phyloP scores from a whole-genome alignment of 768 basidiomycete genomes.

The Pleurotus tuoliensis region DNA sequence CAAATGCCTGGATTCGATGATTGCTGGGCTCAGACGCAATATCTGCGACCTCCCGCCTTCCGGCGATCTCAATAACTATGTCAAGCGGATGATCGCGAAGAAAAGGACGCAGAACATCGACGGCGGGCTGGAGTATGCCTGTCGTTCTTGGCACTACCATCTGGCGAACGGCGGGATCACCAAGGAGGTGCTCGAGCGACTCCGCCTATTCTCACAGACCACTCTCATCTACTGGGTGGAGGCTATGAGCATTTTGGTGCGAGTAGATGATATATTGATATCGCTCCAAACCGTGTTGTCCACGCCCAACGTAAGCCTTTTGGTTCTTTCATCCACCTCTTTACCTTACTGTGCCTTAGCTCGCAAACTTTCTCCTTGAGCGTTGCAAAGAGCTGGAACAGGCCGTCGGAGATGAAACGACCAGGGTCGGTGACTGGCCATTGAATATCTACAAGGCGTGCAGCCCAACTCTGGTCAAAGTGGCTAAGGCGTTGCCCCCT shows the following conservation, averaged over 20 bases:
- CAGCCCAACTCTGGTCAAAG: background rate
- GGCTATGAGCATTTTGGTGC: conserved; percentile 1
- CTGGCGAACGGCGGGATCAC: conserved; percentile 3
- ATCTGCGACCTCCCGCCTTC: conserved; percentile 5
- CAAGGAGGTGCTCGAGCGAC: background rate
- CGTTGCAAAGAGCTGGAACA: background rate
- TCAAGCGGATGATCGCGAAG: background rate
- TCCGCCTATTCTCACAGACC: background rate
- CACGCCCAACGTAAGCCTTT: background rate
- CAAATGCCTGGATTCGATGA: conserved; percentile 9
- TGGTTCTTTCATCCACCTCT: background rate
- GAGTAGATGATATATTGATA: background rate
- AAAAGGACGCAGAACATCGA: background rate
- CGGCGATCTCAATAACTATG: background rate
- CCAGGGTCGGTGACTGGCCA: background rate
- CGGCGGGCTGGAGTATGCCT: conserved; percentile 11
- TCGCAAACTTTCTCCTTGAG: background rate
- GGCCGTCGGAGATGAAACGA: background rate
- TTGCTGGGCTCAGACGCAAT: conserved; percentile 1
- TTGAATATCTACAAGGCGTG: background rate
- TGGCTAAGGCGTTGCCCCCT: background rate
- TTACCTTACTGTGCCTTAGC: background rate
- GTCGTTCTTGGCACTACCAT: conserved; percentile 13
- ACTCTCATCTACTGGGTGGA: conserved; percentile 10
- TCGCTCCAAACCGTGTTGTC: background rate